A percentile compares a stretch with the other conserved stretches of the same genome.
Conservation (phyloP, 2,329 filamentous ascomycete species). For the Aspergillus texensis region DNA sequence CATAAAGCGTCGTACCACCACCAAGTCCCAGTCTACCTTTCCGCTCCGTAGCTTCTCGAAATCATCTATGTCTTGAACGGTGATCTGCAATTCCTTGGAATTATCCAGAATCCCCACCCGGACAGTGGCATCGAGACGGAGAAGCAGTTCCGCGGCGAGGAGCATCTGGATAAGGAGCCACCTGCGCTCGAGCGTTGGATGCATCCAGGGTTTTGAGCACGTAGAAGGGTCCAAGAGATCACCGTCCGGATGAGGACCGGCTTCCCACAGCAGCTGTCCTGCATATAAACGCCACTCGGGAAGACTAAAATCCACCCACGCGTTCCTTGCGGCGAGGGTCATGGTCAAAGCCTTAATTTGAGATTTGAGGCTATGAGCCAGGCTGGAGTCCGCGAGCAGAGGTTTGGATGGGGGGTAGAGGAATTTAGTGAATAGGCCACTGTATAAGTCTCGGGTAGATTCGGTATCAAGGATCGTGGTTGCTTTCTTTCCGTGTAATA, state of each 20-base stretch:
- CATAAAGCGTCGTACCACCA: slow-evolving; percentile 56
- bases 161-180: slow-evolving; percentile 58
- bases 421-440: slow-evolving; percentile 40
- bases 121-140: slow-evolving; percentile 55
- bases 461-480: slow-evolving; percentile 42
- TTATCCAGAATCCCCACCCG: slow-evolving; percentile 44
- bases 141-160: slow-evolving; percentile 56
- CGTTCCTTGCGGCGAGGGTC: slow-evolving; percentile 45
- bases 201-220: slow-evolving; percentile 27
- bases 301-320: slow-evolving; percentile 53
- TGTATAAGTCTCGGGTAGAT: slow-evolving; percentile 35
- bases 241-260: slow-evolving; percentile 37
- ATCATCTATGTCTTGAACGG: slow-evolving; percentile 46
- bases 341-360: slow-evolving; percentile 50
- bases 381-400: slow-evolving; percentile 24
- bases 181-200: slow-evolving; percentile 49
- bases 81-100: slow-evolving; percentile 44
- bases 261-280: slow-evolving; percentile 50
- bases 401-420: slow-evolving; percentile 40
- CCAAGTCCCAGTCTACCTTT: slow-evolving; percentile 60
- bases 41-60: slow-evolving; percentile 52
- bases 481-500: slow-evolving; percentile 31
- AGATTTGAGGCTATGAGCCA: slow-evolving; percentile 42
- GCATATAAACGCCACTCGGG: slow-evolving; percentile 50
- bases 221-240: slow-evolving; percentile 29